Conservation (phyloP, 2,329 filamentous ascomycete species). For the Hawksworthiomyces lignivorus region DNA sequence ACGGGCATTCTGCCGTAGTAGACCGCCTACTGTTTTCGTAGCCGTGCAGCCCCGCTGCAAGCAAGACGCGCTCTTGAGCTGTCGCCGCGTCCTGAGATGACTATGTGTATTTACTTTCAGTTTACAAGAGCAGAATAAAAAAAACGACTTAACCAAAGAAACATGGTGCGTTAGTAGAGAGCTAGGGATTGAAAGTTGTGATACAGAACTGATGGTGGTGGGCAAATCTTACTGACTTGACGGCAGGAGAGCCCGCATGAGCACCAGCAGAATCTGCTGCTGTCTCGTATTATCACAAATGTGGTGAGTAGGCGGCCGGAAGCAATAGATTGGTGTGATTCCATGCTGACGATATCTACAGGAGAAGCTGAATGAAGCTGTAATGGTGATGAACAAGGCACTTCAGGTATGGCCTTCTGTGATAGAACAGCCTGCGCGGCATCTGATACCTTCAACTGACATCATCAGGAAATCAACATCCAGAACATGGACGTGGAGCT, state of each 20-base stretch:
- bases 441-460: background rate
- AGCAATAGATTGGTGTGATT: background rate
- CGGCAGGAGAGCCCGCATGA: constrained; percentile 86
- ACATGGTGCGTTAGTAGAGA: too few species aligned
- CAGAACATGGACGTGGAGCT: constrained; percentile 99
- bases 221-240: too few species aligned
- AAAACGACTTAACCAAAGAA: too few species aligned
- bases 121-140: too few species aligned
- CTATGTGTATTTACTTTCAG: too few species aligned
- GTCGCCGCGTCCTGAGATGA: too few species aligned
- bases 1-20: constrained; percentile 3
- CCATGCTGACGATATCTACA: constrained; percentile 27
- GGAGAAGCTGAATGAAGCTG: constrained; percentile 96
- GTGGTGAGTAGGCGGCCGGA: constrained; percentile 56
- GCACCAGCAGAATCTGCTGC: constrained; percentile 87
- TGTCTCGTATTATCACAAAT: constrained; percentile 94
- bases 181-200: too few species aligned
- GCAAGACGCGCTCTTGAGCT: too few species aligned
- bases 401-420: too few species aligned
- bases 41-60: too few species aligned
- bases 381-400: constrained; percentile 86
- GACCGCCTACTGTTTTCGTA: constrained; percentile 11
- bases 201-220: too few species aligned
- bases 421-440: constrained; percentile 9
- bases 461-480: constrained; percentile 80